Percentiles rank a stretch among this genome's conserved stretches.
phyloP scores from a whole-genome alignment of 441 rosid species.

The Populus hybrid region DNA sequence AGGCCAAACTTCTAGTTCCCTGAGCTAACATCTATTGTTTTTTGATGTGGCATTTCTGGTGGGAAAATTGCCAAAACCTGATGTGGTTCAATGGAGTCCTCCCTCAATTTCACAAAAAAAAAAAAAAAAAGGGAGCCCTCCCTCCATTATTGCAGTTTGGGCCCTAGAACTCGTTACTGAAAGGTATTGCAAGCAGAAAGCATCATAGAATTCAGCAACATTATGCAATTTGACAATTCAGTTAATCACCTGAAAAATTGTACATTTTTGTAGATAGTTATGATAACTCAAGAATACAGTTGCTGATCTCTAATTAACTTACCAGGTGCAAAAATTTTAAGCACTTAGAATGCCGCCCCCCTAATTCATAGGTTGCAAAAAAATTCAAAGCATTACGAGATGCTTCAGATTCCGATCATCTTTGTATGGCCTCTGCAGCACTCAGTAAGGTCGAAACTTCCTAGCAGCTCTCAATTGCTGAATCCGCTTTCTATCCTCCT shows the following conservation, averaged over 20 bases:
- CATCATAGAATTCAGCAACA: background rate
- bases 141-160: too few species aligned
- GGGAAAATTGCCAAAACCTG: too few species aligned
- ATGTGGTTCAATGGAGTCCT: too few species aligned
- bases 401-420: background rate
- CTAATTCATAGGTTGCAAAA: too few species aligned
- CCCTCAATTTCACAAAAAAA: too few species aligned
- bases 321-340: background rate
- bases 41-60: too few species aligned
- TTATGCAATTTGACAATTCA: background rate
- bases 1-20: too few species aligned
- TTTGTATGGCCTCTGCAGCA: background rate
- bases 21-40: too few species aligned
- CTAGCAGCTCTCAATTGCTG: constrained; percentile 66
- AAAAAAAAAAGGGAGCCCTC: too few species aligned
- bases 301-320: background rate
- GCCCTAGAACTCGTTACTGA: background rate
- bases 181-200: background rate
- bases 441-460: constrained; percentile 65
- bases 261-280: background rate
- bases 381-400: background rate
- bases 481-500: constrained; percentile 62
- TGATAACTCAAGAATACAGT: background rate
- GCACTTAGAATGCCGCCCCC: background rate
- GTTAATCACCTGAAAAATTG: background rate